Evolutionary conservation across 345 rosid species (phyloP), one percentile per base, ranked within the genome.

Genomic region (Eucalyptus melliodora): DNA sequence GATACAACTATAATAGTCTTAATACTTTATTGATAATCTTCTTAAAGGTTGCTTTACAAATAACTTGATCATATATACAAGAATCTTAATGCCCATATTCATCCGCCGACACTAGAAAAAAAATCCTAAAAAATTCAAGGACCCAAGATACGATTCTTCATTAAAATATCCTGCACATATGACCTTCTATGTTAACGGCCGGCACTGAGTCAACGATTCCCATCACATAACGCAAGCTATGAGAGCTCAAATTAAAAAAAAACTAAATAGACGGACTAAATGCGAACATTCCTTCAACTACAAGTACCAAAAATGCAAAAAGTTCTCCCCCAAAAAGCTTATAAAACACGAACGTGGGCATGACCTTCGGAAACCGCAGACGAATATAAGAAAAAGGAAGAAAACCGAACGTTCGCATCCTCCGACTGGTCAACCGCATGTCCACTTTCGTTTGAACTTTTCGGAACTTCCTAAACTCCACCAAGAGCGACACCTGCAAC

Each of bases 241-340:
- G 3, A 53, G 10, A 19, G 24, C 24, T 53, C 59, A 53, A 19
- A 53, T 19, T 3, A 17, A 51, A 4, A 60, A 6, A 30, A n/a
- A 62, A 15, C 77, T 15, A n/a, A n/a, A 21, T 30, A 15, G 21
- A 65, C 37, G 37, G 77, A 65, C 37, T 16, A 65, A n/a, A 65
- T n/a, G 77, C 37, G 77, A 65, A 16, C 77, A n/a, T 34, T n/a
- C 77, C 77, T 65, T 2, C 5, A 7, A n/a, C 77, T n/a, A 15
- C 37, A n/a, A 65, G 77, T 8, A 65, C 42, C 81, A 44, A 69
- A 69, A 34, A 13, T 69, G 81, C 81, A 69, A 69, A 69, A 16
- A 3, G 0, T 34, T 3, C 37, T 1, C 37, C 62, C 62, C 59
- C 4, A 14, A 1, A 30, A 65, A 12, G 0, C n/a, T 15, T 65